Base-by-base conservation (phyloP, 73 alveolate genomes). In the Paramecium sexaurelia region DNA sequence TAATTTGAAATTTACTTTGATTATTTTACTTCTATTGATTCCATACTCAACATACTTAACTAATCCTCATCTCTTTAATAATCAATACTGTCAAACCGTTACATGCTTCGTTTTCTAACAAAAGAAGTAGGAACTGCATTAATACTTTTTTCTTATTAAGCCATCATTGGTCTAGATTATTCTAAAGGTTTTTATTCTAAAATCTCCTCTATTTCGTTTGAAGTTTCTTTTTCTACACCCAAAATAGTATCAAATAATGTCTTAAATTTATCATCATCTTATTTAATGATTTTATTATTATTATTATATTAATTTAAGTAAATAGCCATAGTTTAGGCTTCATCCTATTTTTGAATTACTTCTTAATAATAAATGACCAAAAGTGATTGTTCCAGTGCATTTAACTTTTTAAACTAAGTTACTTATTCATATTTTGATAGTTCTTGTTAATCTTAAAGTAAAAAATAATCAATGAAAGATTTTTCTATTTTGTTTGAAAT, bases 401-500 rank as follows among this genome's bases (percentile, higher is more conserved):
- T 96, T 33, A 95, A 57, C 26, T 55, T 68, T 39, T 37, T 40
- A 35, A 94, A 55, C 1, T 51, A 36, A 6, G 55, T 82, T 1
- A 75, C 61, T n/a, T 95, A 61, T 67, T 87, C 19, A 87, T 57
- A 41, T 55, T 94, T 32, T 47, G 19, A 43, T 56, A 96, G 40
- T 13, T n/a, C 27, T 22, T n/a, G 11, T 15, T 84, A 26, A 22
- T 86, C 94, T 11, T 90, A 22, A 13, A 92, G 51, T 10, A 94
- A 51, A 20, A 68, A 94, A 17, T 55, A 9, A 51, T 95, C 98
- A 1, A 96, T 71, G 86, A 95, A 92, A 3, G 93, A 68, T 73
- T 94, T 96, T 73, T 96, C 98, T 92, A 96, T 94, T 84, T 96
- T 96, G 67, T 78, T 71, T 22, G 29, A 32, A 6, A 96, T 68